Conservation (phyloP, 805 yeast genomes). For the Candida mattraensis region DNA sequence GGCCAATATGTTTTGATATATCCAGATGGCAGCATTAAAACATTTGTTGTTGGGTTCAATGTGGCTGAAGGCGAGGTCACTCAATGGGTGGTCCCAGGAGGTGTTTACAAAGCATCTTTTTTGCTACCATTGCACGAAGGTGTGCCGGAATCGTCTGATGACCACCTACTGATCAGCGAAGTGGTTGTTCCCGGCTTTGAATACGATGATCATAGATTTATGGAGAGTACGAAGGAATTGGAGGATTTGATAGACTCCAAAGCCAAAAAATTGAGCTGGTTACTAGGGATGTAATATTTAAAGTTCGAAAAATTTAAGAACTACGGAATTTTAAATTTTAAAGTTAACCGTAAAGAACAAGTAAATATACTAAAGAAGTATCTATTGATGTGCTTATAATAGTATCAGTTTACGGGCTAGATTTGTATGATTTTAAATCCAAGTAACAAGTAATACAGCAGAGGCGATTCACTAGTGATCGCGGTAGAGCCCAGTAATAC, state of each 20-base stretch:
- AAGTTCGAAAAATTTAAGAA: background rate
- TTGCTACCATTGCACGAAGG: conserved; percentile 37
- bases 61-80: conserved; percentile 46
- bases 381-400: too few relatives aligned
- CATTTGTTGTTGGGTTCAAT: conserved; percentile 55
- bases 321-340: too few relatives aligned
- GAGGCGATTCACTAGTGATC: too few relatives aligned
- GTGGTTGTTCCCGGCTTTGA: conserved; percentile 66
- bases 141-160: conserved; percentile 34
- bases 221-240: conserved; percentile 36
- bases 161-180: conserved; percentile 50
- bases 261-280: conserved; percentile 38
- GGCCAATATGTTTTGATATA: conserved; percentile 55
- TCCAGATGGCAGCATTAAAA: conserved; percentile 49
- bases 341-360: background rate
- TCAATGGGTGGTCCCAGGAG: conserved; percentile 68
- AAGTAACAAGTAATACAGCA: too few relatives aligned
- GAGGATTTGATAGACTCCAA: conserved; percentile 37
- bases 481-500: too few relatives aligned
- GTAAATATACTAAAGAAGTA: too few relatives aligned
- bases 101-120: conserved; percentile 56
- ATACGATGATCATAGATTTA: conserved; percentile 49
- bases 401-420: too few relatives aligned
- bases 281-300: conserved; percentile 28
- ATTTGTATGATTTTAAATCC: too few relatives aligned